Base-by-base conservation (phyloP, 495 filamentous ascomycete genomes). In the Penicillium macrosclerotiorum region DNA sequence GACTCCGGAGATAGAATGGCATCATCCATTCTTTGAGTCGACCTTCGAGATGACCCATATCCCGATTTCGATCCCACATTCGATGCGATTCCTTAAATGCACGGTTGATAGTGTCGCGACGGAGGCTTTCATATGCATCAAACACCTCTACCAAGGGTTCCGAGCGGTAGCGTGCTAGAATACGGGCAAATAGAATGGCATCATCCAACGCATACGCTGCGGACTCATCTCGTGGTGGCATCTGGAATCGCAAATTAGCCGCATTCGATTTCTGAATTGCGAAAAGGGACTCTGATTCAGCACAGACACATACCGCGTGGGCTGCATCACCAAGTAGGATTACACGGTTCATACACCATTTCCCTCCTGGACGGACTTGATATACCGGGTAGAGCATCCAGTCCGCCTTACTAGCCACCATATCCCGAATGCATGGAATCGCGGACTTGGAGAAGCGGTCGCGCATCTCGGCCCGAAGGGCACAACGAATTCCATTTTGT, bases 191-290 rank as follows among this genome's bases (percentile, higher is more conserved):
- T 8, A 83, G 62, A 25, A 83, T 78, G 3, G 71, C 74, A 59
- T 83, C 81, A 53, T 83, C 80, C 11, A 84, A 71, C 2, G 80
- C 80, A 45, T 82, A 76, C 9, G 79, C 76, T 5, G 78, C 80
- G 12, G 71, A 75, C 59, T 84, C 80, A 32, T 81, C 80, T 17
- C 79, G 76, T 4, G 80, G 81, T 1, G 80, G 79, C 80, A 83
- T 82, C 71, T 74, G 37, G 7, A n/a, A n/a, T n/a, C n/a, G n/a
- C n/a, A n/a, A n/a, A n/a, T n/a, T n/a, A n/a, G n/a, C n/a, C 26
- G 3, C 0, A 22, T 4, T 34, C n/a, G 17, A 29, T 65, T 54
- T 46, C 42, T 34, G 44, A 33, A 3, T 17, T 20, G 29, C 14
- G 7, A 24, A 26, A 22, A 9, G 5, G 6, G 2, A 25, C 8